Conservation (phyloP, 768 basidiomycete genomes). For the Dentipellis sp. region DNA sequence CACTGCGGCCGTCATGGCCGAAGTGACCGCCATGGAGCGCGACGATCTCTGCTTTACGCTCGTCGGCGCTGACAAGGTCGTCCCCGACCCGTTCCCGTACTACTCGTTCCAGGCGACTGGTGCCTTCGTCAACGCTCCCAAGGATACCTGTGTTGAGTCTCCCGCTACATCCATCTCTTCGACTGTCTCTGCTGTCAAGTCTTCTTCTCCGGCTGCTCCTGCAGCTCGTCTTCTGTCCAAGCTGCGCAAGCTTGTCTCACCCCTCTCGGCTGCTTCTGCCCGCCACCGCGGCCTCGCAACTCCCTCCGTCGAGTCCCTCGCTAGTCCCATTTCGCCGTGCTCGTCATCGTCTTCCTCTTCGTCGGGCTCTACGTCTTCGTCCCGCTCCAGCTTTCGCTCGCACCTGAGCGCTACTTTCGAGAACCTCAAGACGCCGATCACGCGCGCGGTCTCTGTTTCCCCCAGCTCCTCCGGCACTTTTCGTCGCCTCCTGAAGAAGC, state of each 20-base stretch:
- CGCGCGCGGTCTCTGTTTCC: no score
- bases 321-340: neutral
- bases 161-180: neutral
- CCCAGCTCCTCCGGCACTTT: no score
- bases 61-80: neutral
- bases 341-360: neutral
- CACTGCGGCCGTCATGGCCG: neutral
- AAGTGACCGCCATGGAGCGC: neutral
- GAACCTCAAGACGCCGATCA: no score
- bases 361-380: neutral
- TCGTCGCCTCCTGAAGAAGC: no score
- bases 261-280: neutral
- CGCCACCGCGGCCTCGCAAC: neutral
- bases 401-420: no score
- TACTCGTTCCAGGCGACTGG: neutral
- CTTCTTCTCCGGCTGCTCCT: neutral
- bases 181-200: neutral
- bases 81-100: neutral
- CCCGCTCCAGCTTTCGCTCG: no score
- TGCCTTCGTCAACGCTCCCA: neutral
- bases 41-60: neutral
- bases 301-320: neutral
- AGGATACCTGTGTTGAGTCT: neutral
- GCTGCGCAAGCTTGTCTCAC: neutral
- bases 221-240: neutral